phyloP scores from a whole-genome alignment of 2,329 filamentous ascomycete species.

The Pseudocercospora vitis region DNA sequence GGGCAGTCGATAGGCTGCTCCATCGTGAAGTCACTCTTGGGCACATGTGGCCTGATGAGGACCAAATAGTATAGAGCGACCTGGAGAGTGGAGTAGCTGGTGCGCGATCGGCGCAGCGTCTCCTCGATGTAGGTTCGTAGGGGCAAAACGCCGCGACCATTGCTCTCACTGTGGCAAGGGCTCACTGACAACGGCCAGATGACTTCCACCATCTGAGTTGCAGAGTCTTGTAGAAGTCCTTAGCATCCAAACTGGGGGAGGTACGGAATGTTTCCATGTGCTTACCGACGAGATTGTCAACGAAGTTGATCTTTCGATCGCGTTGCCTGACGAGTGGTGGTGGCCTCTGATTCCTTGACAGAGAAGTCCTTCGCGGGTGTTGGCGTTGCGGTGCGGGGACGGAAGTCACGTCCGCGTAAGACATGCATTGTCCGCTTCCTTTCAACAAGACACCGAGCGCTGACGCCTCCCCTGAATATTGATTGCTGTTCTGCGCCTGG shows the following conservation, averaged over 20 bases:
- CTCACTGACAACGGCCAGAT: conserved; percentile 93
- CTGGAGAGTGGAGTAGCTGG: conserved; percentile 95
- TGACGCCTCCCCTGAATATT: conserved; percentile 10
- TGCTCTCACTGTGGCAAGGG: conserved; percentile 69
- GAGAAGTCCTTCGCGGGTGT: conserved; percentile 59
- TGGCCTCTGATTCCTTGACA: conserved; percentile 54
- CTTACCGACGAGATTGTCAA: conserved; percentile 98
- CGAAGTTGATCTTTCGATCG: conserved; percentile 91
- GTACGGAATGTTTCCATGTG: conserved; percentile 28
- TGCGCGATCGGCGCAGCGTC: conserved; percentile 88
- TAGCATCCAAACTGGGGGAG: conserved; percentile 38
- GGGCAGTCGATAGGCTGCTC: conserved; percentile 75
- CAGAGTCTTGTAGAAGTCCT: conserved; percentile 69
- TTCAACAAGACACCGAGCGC: conserved; percentile 15
- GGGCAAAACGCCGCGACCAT: conserved; percentile 76
- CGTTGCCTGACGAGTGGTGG: conserved; percentile 80
- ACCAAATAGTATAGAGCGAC: conserved; percentile 96
- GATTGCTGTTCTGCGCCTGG: conserved; percentile 17
- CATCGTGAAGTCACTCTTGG: conserved; percentile 78
- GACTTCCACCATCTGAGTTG: conserved; percentile 92
- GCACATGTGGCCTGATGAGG: conserved; percentile 87
- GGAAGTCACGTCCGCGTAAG: conserved; percentile 43
- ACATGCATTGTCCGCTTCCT: conserved; percentile 25
- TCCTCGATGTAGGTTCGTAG: conserved; percentile 96
- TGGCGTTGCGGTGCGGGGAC: conserved; percentile 64